phyloP scores from a whole-genome alignment of 2,329 filamentous ascomycete species.

The Fusarium staphyleae region DNA sequence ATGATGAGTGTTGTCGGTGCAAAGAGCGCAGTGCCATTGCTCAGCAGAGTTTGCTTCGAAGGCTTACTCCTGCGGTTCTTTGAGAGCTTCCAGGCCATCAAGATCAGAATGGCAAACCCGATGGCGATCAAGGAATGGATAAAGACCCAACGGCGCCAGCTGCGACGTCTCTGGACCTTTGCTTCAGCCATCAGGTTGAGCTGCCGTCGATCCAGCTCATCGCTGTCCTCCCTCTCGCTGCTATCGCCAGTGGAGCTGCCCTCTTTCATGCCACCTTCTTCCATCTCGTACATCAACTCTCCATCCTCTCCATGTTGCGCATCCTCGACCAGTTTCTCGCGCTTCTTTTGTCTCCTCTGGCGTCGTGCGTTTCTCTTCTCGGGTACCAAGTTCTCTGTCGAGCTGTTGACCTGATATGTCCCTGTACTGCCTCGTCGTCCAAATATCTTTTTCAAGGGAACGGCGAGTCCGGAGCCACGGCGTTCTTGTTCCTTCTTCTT shows the following conservation, averaged over 20 bases:
- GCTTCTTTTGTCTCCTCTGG: constrained; percentile 60
- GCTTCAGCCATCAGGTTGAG: constrained; percentile 57
- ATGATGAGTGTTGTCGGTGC: constrained; percentile 92
- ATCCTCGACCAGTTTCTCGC: constrained; percentile 58
- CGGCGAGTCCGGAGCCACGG: constrained; percentile 56
- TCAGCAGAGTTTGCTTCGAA: constrained; percentile 51
- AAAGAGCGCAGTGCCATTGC: constrained; percentile 89
- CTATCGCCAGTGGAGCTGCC: constrained; percentile 69
- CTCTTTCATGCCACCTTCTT: constrained; percentile 76
- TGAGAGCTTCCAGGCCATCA: constrained; percentile 67
- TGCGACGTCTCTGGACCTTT: constrained; percentile 58
- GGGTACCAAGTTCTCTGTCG: constrained; percentile 56
- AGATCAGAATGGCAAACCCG: constrained; percentile 62
- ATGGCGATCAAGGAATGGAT: constrained; percentile 60
- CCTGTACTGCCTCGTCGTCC: constrained; percentile 48
- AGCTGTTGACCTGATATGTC: constrained; percentile 50
- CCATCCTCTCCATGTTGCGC: constrained; percentile 72
- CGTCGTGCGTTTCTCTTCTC: constrained; percentile 60
- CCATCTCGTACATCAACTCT: constrained; percentile 88
- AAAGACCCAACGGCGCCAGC: constrained; percentile 62
- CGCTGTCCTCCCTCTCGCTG: constrained; percentile 67
- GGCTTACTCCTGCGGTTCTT: constrained; percentile 50
- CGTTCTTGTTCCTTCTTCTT: constrained; percentile 58
- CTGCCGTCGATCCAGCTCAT: constrained; percentile 62
- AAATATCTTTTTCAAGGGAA: constrained; percentile 58